Evolutionary conservation across 1,284 basidiomycete genomes (phyloP), one percentile per base, ranked within the genome.

Genomic region (Heterobasidion occidentale): DNA sequence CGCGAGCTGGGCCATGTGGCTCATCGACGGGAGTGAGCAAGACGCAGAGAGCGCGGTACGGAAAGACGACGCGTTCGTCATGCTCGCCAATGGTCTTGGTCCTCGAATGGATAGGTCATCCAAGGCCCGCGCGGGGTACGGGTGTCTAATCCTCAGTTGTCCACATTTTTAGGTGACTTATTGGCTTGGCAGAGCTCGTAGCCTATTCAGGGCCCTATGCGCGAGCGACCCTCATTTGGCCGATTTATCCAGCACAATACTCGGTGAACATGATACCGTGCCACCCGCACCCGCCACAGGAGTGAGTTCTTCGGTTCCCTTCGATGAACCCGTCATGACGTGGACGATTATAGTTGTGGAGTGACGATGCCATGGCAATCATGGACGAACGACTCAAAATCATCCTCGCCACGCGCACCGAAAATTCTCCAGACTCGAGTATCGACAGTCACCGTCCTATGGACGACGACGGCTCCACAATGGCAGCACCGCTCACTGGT

Each of bases 1-100:
- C 12, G 82, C 84, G 14, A 78, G 80, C 53, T 91, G 88, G 88
- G 78, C 71, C 2, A 70, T 75, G 36, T 90, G 87, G 86, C 70
- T 75, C 19, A 66, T 78, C 17, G 73, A 77, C 44, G 71, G 64
- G 14, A 77, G 72, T 68, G 64, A 66, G 34, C 63, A 61, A 17
- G 46, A 64, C 7, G 62, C 69, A 12, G 55, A 59, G 3, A 74
- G 72, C 35, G 60, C 58, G 19, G 70, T 74, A 54, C 73, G 70
- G 55, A 77, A 64, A 36, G 65, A 74, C 58, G 76, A 81, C 46
- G 65, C 75, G 1, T 67, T 81, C 34, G 61, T 74, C 8, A 65
- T 66, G 34, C 65, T 89, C 9, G 68, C 84, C 52, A 76, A 75
- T 17, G 70, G 72, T 2, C 65, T 86, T 9, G 78, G 79, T 6